Base-by-base conservation (phyloP, 176 grass and related monocot genomes). In the Eleusine indica region DNA sequence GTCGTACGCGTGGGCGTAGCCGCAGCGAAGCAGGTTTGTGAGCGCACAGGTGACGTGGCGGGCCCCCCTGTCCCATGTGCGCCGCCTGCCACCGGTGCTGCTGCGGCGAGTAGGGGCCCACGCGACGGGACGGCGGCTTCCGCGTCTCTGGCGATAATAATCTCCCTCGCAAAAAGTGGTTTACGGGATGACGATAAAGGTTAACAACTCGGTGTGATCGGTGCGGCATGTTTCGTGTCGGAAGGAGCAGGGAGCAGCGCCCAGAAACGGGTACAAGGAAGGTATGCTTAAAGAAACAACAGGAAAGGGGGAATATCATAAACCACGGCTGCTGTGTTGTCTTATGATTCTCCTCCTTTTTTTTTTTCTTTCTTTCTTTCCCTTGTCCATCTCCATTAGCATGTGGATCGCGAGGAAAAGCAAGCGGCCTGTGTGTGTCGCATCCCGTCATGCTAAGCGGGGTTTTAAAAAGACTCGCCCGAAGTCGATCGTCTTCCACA, bases 341-440 rank as follows among this genome's bases (percentile, higher is more conserved):
- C 35, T 57, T 8, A 46, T 44, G 82, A 69, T 68, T 41, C 30
- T 56, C 19, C 57, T 61, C 30, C 19, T 16, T n/a, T n/a, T n/a
- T n/a, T n/a, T n/a, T n/a, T n/a, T n/a, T n/a, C n/a, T n/a, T n/a
- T n/a, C n/a, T n/a, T n/a, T n/a, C n/a, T n/a, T n/a, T n/a, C n/a
- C n/a, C n/a, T n/a, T n/a, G n/a, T n/a, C n/a, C n/a, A n/a, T n/a
- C n/a, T 21, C 53, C 61, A 30, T 57, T 16, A 70, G n/a, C 49
- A 57, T 76, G 72, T 68, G 72, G 58, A 74, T 83, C 1, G 81
- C 70, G 43, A 83, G 42, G 9, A 83, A 74, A 51, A 18, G 1
- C 21, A 19, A 3, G 3, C 11, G 14, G 16, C 16, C 53, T 7
- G 16, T 52, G 18, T 19, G 54, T n/a, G 54, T 57, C 18, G 6